Evolutionary conservation across 1,284 basidiomycete genomes (phyloP).

Genomic region (Leccinum pachyderme): DNA sequence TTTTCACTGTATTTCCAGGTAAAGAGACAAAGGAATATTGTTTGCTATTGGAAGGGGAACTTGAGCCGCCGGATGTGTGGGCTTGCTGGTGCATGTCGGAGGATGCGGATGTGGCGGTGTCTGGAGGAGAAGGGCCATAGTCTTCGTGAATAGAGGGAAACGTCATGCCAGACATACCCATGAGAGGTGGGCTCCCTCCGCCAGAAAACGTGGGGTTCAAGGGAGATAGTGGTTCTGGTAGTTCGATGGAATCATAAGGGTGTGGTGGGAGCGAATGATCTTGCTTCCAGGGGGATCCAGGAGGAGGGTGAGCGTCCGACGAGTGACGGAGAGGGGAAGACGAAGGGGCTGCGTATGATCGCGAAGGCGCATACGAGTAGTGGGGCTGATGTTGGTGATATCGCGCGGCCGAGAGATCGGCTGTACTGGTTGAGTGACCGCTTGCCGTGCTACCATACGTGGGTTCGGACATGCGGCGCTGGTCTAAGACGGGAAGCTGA

Average conservation of each 20-base stretch:
- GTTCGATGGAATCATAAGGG: conserved; percentile 32
- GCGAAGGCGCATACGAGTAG: conserved; percentile 29
- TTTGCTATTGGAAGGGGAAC: conserved; percentile 46
- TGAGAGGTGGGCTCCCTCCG: conserved; percentile 34
- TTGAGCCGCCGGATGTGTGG: conserved; percentile 13
- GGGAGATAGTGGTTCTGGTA: conserved; percentile 50
- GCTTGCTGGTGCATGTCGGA: conserved; percentile 29
- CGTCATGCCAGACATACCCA: conserved; percentile 36
- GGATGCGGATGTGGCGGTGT: conserved; percentile 54
- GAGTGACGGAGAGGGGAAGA: conserved; percentile 42
- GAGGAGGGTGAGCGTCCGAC: conserved; percentile 39
- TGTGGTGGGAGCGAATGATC: conserved; percentile 27
- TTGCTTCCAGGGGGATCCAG: conserved; percentile 37
- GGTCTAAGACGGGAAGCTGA: conserved; percentile 42
- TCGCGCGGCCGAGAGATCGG: conserved; percentile 26
- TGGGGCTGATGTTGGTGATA: conserved; percentile 36
- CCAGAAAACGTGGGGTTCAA: conserved; percentile 47
- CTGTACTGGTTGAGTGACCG: conserved; percentile 23
- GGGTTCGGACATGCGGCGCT: conserved; percentile 65
- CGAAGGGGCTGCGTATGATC: conserved; percentile 32
- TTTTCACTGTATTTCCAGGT: conserved; percentile 76
- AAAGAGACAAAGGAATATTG: conserved; percentile 80
- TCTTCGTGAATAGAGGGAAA: conserved; percentile 45
- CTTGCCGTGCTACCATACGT: conserved; percentile 36
- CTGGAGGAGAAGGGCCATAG: conserved; percentile 57